These are phyloP conservation scores for Silene noctiflora DNA, from an alignment of 179 eudicot species.

Conservation along the genomic window DNA sequence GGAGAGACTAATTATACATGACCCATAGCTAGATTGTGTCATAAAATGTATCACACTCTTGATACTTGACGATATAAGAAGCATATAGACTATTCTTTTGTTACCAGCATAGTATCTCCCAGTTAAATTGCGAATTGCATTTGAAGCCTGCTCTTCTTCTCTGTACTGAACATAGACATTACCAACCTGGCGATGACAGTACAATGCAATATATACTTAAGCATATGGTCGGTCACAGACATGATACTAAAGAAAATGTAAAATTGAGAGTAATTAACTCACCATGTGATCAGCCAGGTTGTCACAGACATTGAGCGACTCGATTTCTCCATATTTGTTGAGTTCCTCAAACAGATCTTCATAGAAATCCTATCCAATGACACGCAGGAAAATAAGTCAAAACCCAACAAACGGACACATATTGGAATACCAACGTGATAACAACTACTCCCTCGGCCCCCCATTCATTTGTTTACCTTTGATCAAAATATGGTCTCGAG, in stretches of 20 bases:
- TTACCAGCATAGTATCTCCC: slow-evolving; percentile 71
- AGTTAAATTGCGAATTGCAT: slow-evolving; percentile 49
- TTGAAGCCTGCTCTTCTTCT: slow-evolving; percentile 69
- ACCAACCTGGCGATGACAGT: slow-evolving; percentile 45
- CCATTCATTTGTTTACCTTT: too few species aligned
- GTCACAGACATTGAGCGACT: slow-evolving; percentile 76
- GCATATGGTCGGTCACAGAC: not conserved
- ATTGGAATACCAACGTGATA: too few species aligned
- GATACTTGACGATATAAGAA: not conserved
- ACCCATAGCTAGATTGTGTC: not conserved
- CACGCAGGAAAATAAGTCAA: not conserved
- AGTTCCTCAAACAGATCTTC: slow-evolving; percentile 79
- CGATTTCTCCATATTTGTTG: slow-evolving; percentile 69
- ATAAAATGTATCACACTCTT: not conserved
- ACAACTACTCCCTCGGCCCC: too few species aligned
- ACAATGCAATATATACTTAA: not conserved
- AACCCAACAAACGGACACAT: not conserved
- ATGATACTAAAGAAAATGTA: not conserved
- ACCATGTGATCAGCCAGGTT: slow-evolving; percentile 83
- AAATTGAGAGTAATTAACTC: not conserved
- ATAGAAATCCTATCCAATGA: slow-evolving; percentile 49
- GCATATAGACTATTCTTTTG: not conserved
- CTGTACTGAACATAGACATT: slow-evolving; percentile 72
- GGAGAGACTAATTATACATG: not conserved
- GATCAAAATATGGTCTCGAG: too few species aligned